Base-by-base conservation (phyloP, 1,284 basidiomycete genomes). In the Ustilago nuda region DNA sequence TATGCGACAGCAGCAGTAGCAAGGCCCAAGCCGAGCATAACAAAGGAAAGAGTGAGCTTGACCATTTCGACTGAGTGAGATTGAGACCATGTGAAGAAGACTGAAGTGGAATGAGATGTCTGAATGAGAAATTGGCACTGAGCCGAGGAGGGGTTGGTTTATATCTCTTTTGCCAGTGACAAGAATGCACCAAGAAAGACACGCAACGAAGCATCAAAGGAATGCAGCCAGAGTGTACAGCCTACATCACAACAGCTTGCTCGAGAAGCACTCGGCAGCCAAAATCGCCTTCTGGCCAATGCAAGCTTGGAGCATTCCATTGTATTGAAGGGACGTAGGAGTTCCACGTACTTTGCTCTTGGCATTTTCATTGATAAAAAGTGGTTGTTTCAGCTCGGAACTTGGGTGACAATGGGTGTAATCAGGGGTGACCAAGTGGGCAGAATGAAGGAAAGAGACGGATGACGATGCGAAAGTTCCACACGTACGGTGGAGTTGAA, bases 31-130 rank as follows among this genome's bases (percentile, higher is more conserved):
- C 39, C 39, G 39, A 41, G 39, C 39, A 41, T 9, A 41, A 15
- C 39, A 41, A 41, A 41, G 39, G 39, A 41, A 17, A 41, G 39
- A 27, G 46, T 48, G 45, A 58, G 32, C 33, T 58, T 58, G 32
- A 58, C 56, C 56, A 58, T 58, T 8, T 12, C 11, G 39, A 33
- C 23, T 23, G 23, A 23, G 23, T 23, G 43, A 6, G 39, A 12
- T 41, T 9, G 13, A 41, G 39, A 41, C 2, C 17, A 11, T 1
- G 3, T 17, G 6, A 41, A 41, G 39, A 41, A 41, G 39, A 3
- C 13, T 41, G 39, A 17, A 2, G 11, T 41, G 23, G 23, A 23
- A 23, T 23, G 23, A 23, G 23, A 23, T 23, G 23, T 23, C 23
- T 3, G 23, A 23, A 23, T 23, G 23, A 23, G 23, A 23, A 23